These are phyloP conservation scores for Oxalis stricta DNA, from an alignment of 441 rosid genomes.

Conservation along the genomic window DNA sequence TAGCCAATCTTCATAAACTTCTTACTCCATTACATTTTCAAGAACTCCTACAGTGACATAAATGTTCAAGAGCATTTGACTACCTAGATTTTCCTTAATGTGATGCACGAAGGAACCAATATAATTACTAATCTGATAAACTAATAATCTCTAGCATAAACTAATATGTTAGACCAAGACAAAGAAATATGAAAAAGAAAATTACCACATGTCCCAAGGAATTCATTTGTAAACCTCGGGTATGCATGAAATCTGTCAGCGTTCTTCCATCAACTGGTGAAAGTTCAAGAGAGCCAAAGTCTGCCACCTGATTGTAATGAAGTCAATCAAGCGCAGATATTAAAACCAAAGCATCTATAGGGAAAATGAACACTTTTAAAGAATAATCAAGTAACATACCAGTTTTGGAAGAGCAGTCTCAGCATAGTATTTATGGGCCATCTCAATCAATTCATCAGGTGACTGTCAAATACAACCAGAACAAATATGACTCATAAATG, in stretches of 20 bases:
- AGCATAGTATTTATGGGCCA: slow-evolving; percentile 54
- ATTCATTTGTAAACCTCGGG: slow-evolving; percentile 70
- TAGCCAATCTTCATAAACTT: too few species aligned
- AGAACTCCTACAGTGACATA: too few species aligned
- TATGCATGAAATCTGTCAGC: slow-evolving; percentile 77
- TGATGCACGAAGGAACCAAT: too few species aligned
- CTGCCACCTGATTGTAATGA: slow-evolving; percentile 49
- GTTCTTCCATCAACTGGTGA: slow-evolving; percentile 83
- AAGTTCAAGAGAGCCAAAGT: slow-evolving; percentile 81
- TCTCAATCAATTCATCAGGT: slow-evolving; percentile 58
- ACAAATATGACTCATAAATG: slow-evolving; percentile 1
- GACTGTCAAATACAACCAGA: slow-evolving; percentile 26
- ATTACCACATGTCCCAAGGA: slow-evolving; percentile 69
- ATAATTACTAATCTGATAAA: too few species aligned
- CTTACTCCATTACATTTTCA: background rate
- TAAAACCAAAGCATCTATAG: slow-evolving; percentile 9
- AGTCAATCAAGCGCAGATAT: slow-evolving; percentile 11
- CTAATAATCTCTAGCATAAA: too few species aligned
- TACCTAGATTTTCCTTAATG: background rate
- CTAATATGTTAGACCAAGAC: too few species aligned
- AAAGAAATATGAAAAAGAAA: background rate
- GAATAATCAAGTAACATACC: slow-evolving; percentile 34
- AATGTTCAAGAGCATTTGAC: too few species aligned
- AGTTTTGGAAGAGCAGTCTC: slow-evolving; percentile 76
- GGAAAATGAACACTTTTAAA: slow-evolving; percentile 4